Conservation (phyloP, 2,329 filamentous ascomycete species). For the Chrysoporthe puriensis region DNA sequence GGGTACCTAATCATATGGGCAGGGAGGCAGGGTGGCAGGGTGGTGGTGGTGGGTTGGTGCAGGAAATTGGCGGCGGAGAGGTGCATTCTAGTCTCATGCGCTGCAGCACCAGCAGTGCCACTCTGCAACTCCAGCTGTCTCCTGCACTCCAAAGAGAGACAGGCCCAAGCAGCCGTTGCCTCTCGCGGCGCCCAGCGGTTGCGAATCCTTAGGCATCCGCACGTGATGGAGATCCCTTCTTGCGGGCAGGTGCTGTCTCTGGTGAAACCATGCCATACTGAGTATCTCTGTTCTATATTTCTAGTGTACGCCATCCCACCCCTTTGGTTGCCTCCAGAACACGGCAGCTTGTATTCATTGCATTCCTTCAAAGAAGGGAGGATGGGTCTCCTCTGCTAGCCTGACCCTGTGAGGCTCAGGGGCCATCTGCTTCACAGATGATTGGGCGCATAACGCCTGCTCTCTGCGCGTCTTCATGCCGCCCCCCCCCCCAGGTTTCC, state of each 20-base stretch:
- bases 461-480: constrained; percentile 14
- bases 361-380: not conserved
- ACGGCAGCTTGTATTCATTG: not conserved
- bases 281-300: not conserved
- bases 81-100: constrained; percentile 19
- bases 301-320: not conserved
- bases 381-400: not conserved
- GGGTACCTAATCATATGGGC: constrained; percentile 13
- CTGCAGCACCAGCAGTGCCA: constrained; percentile 18
- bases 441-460: constrained; percentile 19
- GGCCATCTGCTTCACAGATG: not conserved
- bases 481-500: not conserved
- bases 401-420: not conserved
- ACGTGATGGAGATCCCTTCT: not conserved
- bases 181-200: not conserved
- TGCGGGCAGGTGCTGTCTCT: not conserved
- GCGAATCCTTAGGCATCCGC: not conserved
- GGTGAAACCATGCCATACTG: constrained; percentile 20
- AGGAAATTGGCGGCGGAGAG: constrained; percentile 13
- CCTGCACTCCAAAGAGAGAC: not conserved
- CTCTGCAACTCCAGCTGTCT: constrained; percentile 2
- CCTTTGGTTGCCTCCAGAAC: too few relatives aligned
- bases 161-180: not conserved
- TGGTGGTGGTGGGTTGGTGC: not conserved
- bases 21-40: not conserved